Evolutionary conservation across 306 rosid genomes (phyloP).

Genomic region (Trifolium pratense): DNA sequence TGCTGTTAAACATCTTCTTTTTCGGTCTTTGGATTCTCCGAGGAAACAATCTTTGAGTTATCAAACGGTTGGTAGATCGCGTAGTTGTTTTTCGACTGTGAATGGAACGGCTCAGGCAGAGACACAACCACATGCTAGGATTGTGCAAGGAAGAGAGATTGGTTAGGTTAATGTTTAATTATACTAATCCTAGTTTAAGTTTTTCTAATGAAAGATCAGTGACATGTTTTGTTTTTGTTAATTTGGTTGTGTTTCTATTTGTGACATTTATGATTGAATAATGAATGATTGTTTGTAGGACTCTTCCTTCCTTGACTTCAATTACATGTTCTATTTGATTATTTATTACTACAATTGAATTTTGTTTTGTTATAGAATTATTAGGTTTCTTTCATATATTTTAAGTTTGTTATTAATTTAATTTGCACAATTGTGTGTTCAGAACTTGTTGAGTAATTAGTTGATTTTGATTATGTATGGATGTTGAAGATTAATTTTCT

Average conservation of each 20-base stretch:
- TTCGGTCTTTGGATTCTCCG: constrained; percentile 61
- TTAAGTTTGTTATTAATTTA: background rate
- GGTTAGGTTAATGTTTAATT: background rate
- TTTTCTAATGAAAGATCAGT: constrained; percentile 4
- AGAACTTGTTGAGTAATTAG: background rate
- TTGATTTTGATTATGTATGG: too few relatives aligned
- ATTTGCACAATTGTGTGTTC: background rate
- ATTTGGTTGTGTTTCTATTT: constrained; percentile 8
- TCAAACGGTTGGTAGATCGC: constrained; percentile 47
- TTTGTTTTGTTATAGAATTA: too few relatives aligned
- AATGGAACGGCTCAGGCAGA: constrained; percentile 21
- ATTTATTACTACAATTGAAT: background rate
- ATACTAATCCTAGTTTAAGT: background rate
- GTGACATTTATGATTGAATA: constrained; percentile 36
- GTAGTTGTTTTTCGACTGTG: constrained; percentile 51
- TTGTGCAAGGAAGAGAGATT: constrained; percentile 18
- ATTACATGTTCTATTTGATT: constrained; percentile 32
- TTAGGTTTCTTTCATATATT: background rate
- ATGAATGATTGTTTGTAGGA: constrained; percentile 25
- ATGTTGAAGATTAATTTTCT: too few relatives aligned
- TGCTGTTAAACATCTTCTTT: constrained; percentile 66
- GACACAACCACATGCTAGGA: background rate
- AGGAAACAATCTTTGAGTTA: constrained; percentile 34
- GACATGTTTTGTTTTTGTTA: background rate
- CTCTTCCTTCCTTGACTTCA: constrained; percentile 35